Conservation (phyloP, 2,329 filamentous ascomycete species). For the Talaromyces sp. region DNA sequence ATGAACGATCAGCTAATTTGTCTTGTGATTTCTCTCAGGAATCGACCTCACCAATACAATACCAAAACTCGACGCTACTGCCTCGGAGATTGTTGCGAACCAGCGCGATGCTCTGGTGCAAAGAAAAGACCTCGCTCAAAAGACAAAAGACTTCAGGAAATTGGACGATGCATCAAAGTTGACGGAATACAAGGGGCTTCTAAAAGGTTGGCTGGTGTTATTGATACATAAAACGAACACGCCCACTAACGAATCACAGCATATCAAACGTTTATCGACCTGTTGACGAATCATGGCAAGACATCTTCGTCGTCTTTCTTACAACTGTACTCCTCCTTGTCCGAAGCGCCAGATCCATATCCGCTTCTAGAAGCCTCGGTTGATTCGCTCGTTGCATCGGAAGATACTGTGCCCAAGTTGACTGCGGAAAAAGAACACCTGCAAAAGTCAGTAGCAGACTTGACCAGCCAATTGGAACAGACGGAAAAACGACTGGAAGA, state of each 20-base stretch:
- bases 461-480: constrained; percentile 77
- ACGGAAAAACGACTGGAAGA: constrained; percentile 73
- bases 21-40: constrained; percentile 44
- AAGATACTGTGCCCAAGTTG: constrained; percentile 86
- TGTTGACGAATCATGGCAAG: constrained; percentile 93
- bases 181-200: constrained; percentile 76
- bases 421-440: constrained; percentile 82
- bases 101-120: constrained; percentile 95
- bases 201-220: constrained; percentile 61
- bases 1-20: not conserved
- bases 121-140: constrained; percentile 94
- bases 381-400: constrained; percentile 83
- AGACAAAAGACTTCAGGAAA: constrained; percentile 96
- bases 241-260: constrained; percentile 46
- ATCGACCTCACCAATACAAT: constrained; percentile 82
- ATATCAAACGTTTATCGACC: constrained; percentile 95
- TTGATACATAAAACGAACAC: not conserved
- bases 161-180: constrained; percentile 84
- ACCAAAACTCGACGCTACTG: constrained; percentile 80
- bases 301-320: constrained; percentile 88
- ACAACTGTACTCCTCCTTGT: constrained; percentile 85
- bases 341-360: constrained; percentile 94
- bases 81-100: constrained; percentile 89
- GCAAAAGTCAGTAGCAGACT: constrained; percentile 67
- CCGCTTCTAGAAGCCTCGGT: constrained; percentile 93